Conservation (phyloP, 306 rosid genomes). For the Casuarina cunninghamiana region DNA sequence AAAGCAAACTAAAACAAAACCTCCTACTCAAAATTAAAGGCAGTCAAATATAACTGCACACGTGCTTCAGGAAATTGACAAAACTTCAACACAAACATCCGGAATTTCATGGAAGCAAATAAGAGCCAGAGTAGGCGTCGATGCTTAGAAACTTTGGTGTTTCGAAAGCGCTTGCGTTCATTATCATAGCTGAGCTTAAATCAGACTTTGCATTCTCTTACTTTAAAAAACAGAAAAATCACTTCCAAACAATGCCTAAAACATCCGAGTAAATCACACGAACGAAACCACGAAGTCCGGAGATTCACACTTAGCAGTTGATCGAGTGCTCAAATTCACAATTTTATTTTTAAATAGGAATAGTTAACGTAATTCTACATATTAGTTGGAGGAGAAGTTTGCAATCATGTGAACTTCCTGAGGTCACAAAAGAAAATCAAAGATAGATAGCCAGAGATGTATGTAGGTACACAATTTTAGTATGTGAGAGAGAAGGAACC, state of each 20-base stretch:
- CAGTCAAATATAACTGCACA: not conserved
- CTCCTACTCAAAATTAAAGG: not conserved
- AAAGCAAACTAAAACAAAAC: too few relatives aligned
- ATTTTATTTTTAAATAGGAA: not conserved
- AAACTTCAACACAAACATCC: not conserved
- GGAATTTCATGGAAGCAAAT: not conserved
- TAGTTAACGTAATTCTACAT: not conserved
- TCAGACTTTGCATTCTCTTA: not conserved
- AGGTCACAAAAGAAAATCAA: not conserved
- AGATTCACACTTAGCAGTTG: not conserved
- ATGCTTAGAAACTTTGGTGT: not conserved
- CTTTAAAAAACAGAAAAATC: not conserved
- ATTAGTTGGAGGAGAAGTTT: not conserved
- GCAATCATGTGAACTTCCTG: not conserved
- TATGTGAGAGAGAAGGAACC: slow-evolving; percentile 3
- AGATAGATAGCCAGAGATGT: slow-evolving; percentile 7
- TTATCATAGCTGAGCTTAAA: not conserved
- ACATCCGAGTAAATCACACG: not conserved
- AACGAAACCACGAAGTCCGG: not conserved
- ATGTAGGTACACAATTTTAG: not conserved
- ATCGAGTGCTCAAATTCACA: not conserved
- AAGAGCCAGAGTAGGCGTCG: not conserved
- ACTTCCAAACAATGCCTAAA: not conserved
- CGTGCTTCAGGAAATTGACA: not conserved
- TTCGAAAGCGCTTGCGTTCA: not conserved